phyloP scores from a whole-genome alignment of 1,284 basidiomycete genomes.

The Chalciporus sp. region DNA sequence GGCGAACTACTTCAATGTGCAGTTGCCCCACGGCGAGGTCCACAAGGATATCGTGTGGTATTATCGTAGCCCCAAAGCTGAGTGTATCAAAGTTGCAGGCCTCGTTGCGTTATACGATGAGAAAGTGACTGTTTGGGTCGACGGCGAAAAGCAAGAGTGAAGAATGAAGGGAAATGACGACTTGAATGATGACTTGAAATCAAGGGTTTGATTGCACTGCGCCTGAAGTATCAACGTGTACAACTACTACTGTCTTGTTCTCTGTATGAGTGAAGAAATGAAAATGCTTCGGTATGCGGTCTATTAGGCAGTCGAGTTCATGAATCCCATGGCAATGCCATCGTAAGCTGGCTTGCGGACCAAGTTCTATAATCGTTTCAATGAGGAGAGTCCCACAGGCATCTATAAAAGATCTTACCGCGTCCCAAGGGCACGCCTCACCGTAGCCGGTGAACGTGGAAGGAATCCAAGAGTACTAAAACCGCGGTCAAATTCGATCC shows the following conservation, averaged over 20 bases:
- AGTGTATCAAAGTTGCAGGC: slow-evolving; percentile 54
- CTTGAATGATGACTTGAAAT: background rate
- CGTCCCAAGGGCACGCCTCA: slow-evolving; percentile 21
- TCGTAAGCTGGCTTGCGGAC: slow-evolving; percentile 15
- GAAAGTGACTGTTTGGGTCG: slow-evolving; percentile 66
- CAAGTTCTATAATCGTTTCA: slow-evolving; percentile 10
- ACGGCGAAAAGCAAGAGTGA: slow-evolving; percentile 51
- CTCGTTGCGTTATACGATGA: slow-evolving; percentile 66
- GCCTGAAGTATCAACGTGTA: slow-evolving; percentile 9
- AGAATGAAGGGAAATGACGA: background rate
- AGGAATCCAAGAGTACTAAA: slow-evolving; percentile 22
- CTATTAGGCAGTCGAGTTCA: background rate
- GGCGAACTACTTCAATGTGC: slow-evolving; percentile 59
- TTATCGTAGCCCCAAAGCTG: slow-evolving; percentile 54
- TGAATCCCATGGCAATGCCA: slow-evolving; percentile 13
- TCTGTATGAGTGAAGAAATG: background rate
- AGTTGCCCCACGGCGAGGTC: slow-evolving; percentile 45
- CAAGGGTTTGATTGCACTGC: background rate
- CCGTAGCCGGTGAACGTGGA: slow-evolving; percentile 8
- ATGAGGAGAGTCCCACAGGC: background rate
- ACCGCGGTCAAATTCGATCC: background rate
- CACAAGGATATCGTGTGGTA: slow-evolving; percentile 62
- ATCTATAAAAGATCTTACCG: slow-evolving; percentile 3
- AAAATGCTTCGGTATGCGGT: background rate
- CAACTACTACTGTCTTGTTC: background rate